phyloP scores from a whole-genome alignment of 2,329 filamentous ascomycete genomes.

The Fusarium sp. region DNA sequence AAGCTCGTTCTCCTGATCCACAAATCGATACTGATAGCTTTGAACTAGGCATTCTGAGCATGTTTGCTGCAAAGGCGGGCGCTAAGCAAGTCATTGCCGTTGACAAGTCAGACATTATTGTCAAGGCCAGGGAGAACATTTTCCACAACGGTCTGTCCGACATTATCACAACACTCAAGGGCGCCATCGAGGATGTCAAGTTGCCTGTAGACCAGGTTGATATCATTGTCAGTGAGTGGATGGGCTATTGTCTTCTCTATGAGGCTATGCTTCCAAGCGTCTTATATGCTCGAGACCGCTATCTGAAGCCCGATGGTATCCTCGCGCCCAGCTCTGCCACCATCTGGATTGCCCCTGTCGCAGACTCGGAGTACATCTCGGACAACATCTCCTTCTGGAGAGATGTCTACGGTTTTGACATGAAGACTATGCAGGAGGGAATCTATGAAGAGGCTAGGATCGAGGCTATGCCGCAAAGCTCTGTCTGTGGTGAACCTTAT shows the following conservation, averaged over 20 bases:
- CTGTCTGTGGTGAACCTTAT: slow-evolving; percentile 68
- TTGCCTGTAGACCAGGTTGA: slow-evolving; percentile 85
- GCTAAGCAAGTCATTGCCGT: slow-evolving; percentile 89
- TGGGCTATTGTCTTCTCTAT: slow-evolving; percentile 94
- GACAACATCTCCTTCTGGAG: slow-evolving; percentile 89
- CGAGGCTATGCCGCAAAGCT: slow-evolving; percentile 72
- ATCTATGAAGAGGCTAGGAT: slow-evolving; percentile 87
- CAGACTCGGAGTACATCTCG: slow-evolving; percentile 79
- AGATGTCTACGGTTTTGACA: slow-evolving; percentile 94
- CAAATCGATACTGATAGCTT: not conserved
- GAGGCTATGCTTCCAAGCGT: slow-evolving; percentile 97
- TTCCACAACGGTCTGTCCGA: slow-evolving; percentile 81
- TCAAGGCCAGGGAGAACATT: slow-evolving; percentile 86
- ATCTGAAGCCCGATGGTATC: slow-evolving; percentile 81
- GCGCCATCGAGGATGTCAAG: slow-evolving; percentile 87
- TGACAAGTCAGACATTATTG: slow-evolving; percentile 90
- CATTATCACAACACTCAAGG: slow-evolving; percentile 81
- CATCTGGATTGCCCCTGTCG: slow-evolving; percentile 83
- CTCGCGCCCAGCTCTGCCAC: slow-evolving; percentile 89
- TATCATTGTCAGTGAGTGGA: slow-evolving; percentile 97
- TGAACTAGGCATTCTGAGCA: slow-evolving; percentile 79
- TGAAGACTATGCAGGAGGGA: slow-evolving; percentile 87
- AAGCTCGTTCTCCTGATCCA: slow-evolving; percentile 38
- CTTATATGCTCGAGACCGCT: slow-evolving; percentile 86
- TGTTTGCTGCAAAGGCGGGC: slow-evolving; percentile 94